A percentile compares a stretch with the other conserved stretches of the same genome.
These are phyloP conservation scores for Amylostereum areolatum DNA, from an alignment of 1,284 basidiomycete genomes.

Conservation along the genomic window DNA sequence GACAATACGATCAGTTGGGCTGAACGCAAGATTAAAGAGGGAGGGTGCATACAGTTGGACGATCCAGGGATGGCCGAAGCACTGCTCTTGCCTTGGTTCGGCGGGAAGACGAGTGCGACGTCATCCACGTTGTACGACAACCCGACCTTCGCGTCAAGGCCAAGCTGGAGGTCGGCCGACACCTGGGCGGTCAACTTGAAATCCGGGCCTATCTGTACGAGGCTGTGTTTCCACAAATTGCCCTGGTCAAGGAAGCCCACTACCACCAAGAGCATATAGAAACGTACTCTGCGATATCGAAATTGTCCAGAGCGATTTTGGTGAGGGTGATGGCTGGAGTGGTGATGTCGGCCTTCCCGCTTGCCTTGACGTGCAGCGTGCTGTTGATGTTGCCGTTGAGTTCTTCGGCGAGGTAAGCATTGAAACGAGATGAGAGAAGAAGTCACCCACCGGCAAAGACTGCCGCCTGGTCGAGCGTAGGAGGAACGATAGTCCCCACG, in stretches of 20 bases:
- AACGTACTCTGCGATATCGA: not conserved
- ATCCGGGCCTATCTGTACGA: not conserved
- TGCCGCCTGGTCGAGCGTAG: not conserved
- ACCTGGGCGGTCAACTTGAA: not conserved
- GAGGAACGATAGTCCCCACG: not conserved
- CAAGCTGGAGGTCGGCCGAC: not conserved
- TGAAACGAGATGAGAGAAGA: too few relatives aligned
- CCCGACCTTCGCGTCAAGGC: not conserved
- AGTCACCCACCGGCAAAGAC: not conserved
- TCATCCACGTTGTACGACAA: not conserved
- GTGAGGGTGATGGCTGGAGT: not conserved
- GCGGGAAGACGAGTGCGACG: not conserved
- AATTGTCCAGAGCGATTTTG: not conserved
- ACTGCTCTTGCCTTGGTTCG: not conserved
- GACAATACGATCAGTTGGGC: not conserved
- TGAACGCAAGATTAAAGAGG: not conserved
- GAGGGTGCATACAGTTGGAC: not conserved
- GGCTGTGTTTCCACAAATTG: not conserved
- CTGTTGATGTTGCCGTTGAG: not conserved
- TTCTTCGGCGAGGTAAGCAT: too few relatives aligned
- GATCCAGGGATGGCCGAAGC: not conserved
- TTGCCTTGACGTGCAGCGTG: not conserved
- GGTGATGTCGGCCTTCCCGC: not conserved
- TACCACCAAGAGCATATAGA: not conserved
- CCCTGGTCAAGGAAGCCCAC: not conserved